Conservation (phyloP, 176 grass and related monocot species). For the Oropetium thomaeum region DNA sequence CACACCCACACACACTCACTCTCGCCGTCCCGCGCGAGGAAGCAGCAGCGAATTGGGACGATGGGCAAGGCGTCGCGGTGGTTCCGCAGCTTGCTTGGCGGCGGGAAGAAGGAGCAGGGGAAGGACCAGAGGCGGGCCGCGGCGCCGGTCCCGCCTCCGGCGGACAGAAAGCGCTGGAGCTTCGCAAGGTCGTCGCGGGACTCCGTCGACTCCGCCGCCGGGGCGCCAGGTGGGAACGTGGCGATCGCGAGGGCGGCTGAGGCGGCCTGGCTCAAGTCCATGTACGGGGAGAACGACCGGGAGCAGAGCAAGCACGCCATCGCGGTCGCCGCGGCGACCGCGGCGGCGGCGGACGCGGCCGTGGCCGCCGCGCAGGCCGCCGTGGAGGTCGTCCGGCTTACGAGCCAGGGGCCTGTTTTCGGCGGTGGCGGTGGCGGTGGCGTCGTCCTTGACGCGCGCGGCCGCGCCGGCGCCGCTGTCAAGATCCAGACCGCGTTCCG, state of each 20-base stretch:
- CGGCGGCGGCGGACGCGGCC: constrained; percentile 66
- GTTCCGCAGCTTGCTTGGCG: constrained; percentile 58
- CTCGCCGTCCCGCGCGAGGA: neutral
- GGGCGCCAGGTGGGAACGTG: neutral
- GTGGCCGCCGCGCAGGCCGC: constrained; percentile 79
- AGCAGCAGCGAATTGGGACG: neutral
- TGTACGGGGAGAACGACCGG: constrained; percentile 59
- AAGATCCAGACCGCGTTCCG: constrained; percentile 92
- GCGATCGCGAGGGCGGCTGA: constrained; percentile 51
- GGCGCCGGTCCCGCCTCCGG: neutral
- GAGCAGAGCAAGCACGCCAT: constrained; percentile 98
- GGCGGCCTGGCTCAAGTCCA: constrained; percentile 61
- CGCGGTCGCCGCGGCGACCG: constrained; percentile 77
- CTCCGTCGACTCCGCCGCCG: constrained; percentile 2
- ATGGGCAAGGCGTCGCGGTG: constrained; percentile 89
- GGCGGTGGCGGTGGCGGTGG: neutral
- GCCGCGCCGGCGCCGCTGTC: constrained; percentile 44
- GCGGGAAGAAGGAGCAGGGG: constrained; percentile 59
- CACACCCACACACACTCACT: neutral
- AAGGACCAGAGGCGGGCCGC: constrained; percentile 34
- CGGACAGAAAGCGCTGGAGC: constrained; percentile 87
- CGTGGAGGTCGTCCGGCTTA: constrained; percentile 78
- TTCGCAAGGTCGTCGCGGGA: constrained; percentile 65
- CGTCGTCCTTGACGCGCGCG: neutral
- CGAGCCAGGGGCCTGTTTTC: constrained; percentile 48